Evolutionary conservation across 805 yeast species (phyloP).

Genomic region (Cephaloascus albidus): DNA sequence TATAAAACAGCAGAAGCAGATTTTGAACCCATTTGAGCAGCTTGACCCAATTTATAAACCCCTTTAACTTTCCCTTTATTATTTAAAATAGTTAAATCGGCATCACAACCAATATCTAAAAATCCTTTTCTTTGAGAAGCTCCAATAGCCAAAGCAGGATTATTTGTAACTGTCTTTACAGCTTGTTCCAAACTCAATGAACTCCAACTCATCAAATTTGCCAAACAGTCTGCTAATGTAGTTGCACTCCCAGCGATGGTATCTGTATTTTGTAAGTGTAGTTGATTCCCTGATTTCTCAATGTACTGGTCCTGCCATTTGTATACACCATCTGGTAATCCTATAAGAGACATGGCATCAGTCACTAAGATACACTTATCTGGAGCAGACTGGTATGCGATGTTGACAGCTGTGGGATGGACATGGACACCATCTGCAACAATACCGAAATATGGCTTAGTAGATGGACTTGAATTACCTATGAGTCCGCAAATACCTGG

Average conservation of each 20-base stretch:
- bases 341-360: slow-evolving; percentile 50
- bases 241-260: slow-evolving; percentile 60
- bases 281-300: slow-evolving; percentile 34
- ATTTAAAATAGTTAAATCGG: slow-evolving; percentile 42
- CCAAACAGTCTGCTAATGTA: slow-evolving; percentile 37
- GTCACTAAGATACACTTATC: slow-evolving; percentile 48
- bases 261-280: slow-evolving; percentile 41
- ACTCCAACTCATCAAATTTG: slow-evolving; percentile 43
- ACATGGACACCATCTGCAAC: slow-evolving; percentile 54
- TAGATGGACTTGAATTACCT: slow-evolving; percentile 9
- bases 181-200: slow-evolving; percentile 38
- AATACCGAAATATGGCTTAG: slow-evolving; percentile 40
- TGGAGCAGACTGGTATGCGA: slow-evolving; percentile 42
- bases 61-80: slow-evolving; percentile 30
- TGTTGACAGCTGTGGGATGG: slow-evolving; percentile 39
- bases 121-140: slow-evolving; percentile 36
- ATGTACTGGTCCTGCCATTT: slow-evolving; percentile 40
- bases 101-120: slow-evolving; percentile 43
- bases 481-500: slow-evolving; percentile 47
- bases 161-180: slow-evolving; percentile 45
- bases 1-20: no score
- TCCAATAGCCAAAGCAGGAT: slow-evolving; percentile 41
- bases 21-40: slow-evolving; percentile 6
- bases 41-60: slow-evolving; percentile 42
- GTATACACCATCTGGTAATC: slow-evolving; percentile 48